A percentile compares a stretch with the other conserved stretches of the same genome.
phyloP scores from a whole-genome alignment of 163 green algal species.

The Picocystis sp. region DNA sequence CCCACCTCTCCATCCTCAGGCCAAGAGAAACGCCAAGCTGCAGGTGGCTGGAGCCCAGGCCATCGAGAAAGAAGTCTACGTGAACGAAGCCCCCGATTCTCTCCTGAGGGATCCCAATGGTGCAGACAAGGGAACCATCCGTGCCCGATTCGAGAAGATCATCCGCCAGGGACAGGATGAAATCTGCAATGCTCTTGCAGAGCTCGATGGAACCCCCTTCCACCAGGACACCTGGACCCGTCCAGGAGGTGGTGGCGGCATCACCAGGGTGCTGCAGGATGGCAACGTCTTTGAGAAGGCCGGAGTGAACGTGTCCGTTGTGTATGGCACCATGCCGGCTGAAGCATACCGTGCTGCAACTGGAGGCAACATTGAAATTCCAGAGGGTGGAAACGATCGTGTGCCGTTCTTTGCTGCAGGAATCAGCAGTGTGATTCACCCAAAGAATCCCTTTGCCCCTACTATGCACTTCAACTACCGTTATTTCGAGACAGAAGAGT shows the following conservation, averaged over 20 bases:
- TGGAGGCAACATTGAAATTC: constrained; percentile 11
- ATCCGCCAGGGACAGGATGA: constrained; percentile 80
- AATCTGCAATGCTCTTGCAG: constrained; percentile 73
- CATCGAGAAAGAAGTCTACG: constrained; percentile 24
- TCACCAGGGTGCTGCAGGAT: constrained; percentile 77
- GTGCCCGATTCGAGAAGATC: constrained; percentile 68
- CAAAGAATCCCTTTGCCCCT: constrained; percentile 75
- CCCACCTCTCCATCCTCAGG: too few species aligned
- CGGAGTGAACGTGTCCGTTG: constrained; percentile 94
- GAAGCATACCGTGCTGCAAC: constrained; percentile 81
- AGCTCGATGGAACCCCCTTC: constrained; percentile 75
- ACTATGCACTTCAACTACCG: constrained; percentile 99
- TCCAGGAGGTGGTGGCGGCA: constrained; percentile 76
- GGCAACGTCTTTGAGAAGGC: constrained; percentile 99
- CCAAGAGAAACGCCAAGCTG: too few species aligned
- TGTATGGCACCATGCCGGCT: constrained; percentile 93
- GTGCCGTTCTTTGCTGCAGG: constrained; percentile 97
- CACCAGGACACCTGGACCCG: constrained; percentile 85
- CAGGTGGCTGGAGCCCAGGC: constrained; percentile 7
- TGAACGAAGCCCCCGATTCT: constrained; percentile 12
- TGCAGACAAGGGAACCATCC: constrained; percentile 39
- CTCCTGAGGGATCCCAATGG: constrained; percentile 21
- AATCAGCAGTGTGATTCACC: constrained; percentile 96
- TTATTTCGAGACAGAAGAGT: constrained; percentile 91
- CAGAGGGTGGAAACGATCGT: constrained; percentile 11